phyloP scores from a whole-genome alignment of 352 stramenopile species.

The Globisporangium okanoganense region DNA sequence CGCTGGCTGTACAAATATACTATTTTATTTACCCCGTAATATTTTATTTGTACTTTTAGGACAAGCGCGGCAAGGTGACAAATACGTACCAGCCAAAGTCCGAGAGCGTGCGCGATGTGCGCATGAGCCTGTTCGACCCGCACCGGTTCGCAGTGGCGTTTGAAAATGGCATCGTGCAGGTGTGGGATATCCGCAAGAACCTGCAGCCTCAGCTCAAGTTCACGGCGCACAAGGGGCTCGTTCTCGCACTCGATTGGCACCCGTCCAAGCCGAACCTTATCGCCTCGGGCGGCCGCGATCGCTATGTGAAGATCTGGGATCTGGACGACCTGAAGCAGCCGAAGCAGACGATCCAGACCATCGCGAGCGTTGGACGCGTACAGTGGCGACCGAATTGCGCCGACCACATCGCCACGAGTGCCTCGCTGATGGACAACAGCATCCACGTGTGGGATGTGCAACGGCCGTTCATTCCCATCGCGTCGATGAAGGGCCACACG shows the following conservation, averaged over 20 bases:
- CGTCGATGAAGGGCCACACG: conserved; percentile 81
- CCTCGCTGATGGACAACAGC: conserved; percentile 83
- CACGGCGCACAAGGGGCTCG: conserved; percentile 81
- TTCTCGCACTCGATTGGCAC: conserved; percentile 84
- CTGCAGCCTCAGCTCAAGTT: conserved; percentile 80
- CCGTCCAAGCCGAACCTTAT: conserved; percentile 58
- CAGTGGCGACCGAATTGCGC: conserved; percentile 72
- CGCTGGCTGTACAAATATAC: too few species aligned
- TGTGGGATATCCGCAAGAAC: conserved; percentile 87
- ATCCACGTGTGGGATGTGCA: conserved; percentile 87
- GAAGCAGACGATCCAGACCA: conserved; percentile 82
- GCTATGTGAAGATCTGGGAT: conserved; percentile 88
- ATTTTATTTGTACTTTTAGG: conserved; percentile 25
- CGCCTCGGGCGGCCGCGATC: conserved; percentile 78
- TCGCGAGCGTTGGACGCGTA: conserved; percentile 79
- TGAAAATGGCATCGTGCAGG: conserved; percentile 84
- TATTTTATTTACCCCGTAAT: too few species aligned
- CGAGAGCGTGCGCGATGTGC: conserved; percentile 82
- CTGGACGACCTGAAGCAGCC: conserved; percentile 66
- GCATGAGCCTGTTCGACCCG: conserved; percentile 65
- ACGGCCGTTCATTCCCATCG: conserved; percentile 78
- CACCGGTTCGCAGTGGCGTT: conserved; percentile 82
- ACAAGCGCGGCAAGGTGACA: conserved; percentile 71
- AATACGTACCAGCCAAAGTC: conserved; percentile 84
- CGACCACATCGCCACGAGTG: conserved; percentile 83